Evolutionary conservation across 2,329 filamentous ascomycete genomes (phyloP).

Genomic region (Aspergillus bombycis): DNA sequence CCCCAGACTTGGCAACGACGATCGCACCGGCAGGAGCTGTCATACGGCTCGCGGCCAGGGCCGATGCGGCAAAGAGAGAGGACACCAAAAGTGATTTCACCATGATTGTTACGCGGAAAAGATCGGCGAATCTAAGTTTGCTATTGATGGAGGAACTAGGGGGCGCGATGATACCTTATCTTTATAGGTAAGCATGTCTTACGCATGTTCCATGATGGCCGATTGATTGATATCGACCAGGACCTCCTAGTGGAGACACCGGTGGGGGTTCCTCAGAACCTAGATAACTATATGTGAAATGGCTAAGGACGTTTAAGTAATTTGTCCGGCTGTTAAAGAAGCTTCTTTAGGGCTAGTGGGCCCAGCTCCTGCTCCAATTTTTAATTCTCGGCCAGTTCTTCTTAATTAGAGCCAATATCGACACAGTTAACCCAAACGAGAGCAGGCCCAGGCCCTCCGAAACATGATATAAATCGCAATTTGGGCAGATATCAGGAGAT

Average conservation of each 20-base stretch:
- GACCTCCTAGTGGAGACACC: conserved; percentile 10
- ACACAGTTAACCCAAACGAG: background rate
- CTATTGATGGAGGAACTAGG: background rate
- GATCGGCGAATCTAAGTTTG: background rate
- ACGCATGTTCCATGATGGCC: background rate
- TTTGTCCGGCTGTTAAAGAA: background rate
- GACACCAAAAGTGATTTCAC: conserved; percentile 15
- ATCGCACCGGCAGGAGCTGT: conserved; percentile 28
- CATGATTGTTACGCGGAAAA: background rate
- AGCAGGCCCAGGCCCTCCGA: background rate
- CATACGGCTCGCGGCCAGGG: conserved; percentile 27
- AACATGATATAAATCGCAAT: background rate
- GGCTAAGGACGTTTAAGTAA: conserved; percentile 1
- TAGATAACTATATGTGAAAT: conserved; percentile 13
- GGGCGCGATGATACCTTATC: background rate
- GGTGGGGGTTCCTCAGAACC: background rate
- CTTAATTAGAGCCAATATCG: background rate
- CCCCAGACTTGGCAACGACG: conserved; percentile 29
- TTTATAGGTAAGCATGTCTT: background rate
- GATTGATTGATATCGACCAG: conserved; percentile 8
- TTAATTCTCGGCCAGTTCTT: background rate
- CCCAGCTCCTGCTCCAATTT: background rate
- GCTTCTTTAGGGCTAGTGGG: background rate
- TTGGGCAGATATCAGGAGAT: background rate
- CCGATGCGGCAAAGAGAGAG: conserved; percentile 19